These are phyloP conservation scores for Penicillium sp. DNA, from an alignment of 2,329 filamentous ascomycete species.

Conservation along the genomic window DNA sequence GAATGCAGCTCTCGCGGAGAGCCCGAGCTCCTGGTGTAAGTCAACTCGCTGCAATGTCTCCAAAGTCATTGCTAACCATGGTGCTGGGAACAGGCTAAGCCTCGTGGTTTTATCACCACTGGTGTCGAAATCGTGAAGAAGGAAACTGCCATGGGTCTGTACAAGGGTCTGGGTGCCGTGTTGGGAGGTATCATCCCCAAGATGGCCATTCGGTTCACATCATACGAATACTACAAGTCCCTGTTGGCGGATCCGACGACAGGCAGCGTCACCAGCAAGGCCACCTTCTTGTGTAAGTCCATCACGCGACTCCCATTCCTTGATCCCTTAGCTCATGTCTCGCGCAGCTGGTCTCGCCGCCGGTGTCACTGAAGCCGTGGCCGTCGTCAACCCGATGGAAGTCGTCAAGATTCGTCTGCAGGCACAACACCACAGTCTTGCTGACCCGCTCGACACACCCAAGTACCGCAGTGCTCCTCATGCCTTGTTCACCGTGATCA, in stretches of 20 bases:
- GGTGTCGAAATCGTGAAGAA: constrained; percentile 81
- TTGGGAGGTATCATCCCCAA: constrained; percentile 95
- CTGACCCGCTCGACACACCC: constrained; percentile 90
- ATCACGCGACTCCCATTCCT: neutral
- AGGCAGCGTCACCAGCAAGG: constrained; percentile 65
- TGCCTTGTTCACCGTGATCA: constrained; percentile 79
- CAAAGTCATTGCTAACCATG: constrained; percentile 10
- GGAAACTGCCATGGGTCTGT: constrained; percentile 88
- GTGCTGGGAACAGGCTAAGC: constrained; percentile 54
- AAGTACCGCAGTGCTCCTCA: constrained; percentile 95
- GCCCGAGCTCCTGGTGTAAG: constrained; percentile 74
- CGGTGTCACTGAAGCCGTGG: constrained; percentile 93
- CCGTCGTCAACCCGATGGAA: constrained; percentile 97
- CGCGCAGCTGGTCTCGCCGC: constrained; percentile 75
- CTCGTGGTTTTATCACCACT: constrained; percentile 83
- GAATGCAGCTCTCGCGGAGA: constrained; percentile 94
- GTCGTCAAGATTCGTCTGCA: constrained; percentile 98
- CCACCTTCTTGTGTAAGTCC: constrained; percentile 66
- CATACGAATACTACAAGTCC: constrained; percentile 94
- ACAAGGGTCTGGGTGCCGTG: constrained; percentile 97
- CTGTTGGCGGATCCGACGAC: constrained; percentile 66
- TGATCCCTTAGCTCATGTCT: constrained; percentile 7
- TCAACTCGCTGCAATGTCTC: constrained; percentile 13
- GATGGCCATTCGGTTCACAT: constrained; percentile 98
- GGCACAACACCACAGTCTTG: constrained; percentile 96